phyloP scores from a whole-genome alignment of 208 protist species.

The Polymyxa betae region DNA sequence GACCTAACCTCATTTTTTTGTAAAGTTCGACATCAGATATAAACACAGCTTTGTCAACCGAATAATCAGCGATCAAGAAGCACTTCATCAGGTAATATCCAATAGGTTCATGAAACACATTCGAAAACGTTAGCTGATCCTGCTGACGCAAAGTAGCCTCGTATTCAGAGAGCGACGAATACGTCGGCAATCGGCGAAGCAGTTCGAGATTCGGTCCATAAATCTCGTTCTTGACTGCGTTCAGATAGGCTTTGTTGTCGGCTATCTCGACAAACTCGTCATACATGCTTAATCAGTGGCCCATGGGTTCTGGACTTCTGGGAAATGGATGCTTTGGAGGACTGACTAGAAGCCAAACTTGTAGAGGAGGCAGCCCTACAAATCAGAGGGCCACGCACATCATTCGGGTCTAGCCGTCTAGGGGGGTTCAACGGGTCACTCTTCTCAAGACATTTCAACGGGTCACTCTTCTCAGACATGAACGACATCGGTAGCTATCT shows the following conservation, averaged over 20 bases:
- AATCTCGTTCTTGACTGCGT: conserved; percentile 46
- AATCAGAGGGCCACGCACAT: no score
- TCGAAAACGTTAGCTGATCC: conserved; percentile 25
- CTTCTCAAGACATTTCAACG: no score
- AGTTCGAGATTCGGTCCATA: conserved; percentile 41
- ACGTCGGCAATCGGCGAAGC: conserved; percentile 1
- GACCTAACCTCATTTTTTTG: conserved; percentile 57
- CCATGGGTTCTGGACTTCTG: no score
- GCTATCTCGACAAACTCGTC: conserved; percentile 56
- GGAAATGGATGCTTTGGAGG: no score
- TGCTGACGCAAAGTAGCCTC: conserved; percentile 22
- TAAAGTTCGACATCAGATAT: conserved; percentile 48
- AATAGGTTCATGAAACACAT: conserved; percentile 57
- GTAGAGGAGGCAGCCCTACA: no score
- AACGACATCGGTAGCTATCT: no score
- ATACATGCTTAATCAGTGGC: no score
- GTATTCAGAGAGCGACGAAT: conserved; percentile 15
- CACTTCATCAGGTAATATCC: conserved; percentile 64
- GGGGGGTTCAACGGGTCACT: no score
- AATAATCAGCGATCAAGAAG: conserved; percentile 60
- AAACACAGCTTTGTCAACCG: conserved; percentile 61
- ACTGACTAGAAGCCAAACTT: no score
- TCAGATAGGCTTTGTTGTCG: conserved; percentile 60
- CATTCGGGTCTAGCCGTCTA: no score
- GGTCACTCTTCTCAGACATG: no score